Percentiles rank a stretch among this genome's conserved stretches.
Evolutionary conservation across 2,329 filamentous ascomycete species (phyloP).

Genomic region (Neofusicoccum sp.): DNA sequence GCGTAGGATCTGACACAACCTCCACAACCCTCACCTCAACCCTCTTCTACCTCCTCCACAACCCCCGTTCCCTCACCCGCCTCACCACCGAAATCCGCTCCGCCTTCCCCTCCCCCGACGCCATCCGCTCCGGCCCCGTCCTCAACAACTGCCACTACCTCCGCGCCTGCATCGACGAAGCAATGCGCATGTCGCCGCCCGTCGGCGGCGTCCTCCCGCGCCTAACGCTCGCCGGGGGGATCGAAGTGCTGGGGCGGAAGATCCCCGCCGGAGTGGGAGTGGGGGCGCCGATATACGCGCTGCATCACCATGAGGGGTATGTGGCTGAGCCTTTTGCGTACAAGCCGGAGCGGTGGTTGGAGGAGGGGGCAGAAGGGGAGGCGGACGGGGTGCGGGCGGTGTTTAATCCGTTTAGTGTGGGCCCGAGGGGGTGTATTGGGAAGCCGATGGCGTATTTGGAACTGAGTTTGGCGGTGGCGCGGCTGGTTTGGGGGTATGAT

Average conservation of each 20-base stretch:
- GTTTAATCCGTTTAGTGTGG: slow-evolving; percentile 73
- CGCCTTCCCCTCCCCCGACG: slow-evolving; percentile 37
- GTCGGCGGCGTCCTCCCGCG: slow-evolving; percentile 40
- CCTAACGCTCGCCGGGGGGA: slow-evolving; percentile 35
- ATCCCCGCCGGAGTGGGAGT: slow-evolving; percentile 39
- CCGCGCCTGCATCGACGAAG: slow-evolving; percentile 42
- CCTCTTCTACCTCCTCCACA: slow-evolving; percentile 47
- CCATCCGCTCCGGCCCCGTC: slow-evolving; percentile 37
- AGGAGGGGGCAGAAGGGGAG: background rate
- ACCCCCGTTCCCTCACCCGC: slow-evolving; percentile 34
- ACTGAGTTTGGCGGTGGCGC: slow-evolving; percentile 62
- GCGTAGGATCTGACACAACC: slow-evolving; percentile 43
- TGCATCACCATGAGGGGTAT: slow-evolving; percentile 41
- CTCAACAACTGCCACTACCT: slow-evolving; percentile 37
- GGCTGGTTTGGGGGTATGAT: slow-evolving; percentile 62
- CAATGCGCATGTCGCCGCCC: slow-evolving; percentile 40
- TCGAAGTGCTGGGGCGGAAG: slow-evolving; percentile 26
- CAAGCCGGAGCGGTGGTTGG: slow-evolving; percentile 24
- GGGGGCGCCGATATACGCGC: slow-evolving; percentile 40
- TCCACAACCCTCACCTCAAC: slow-evolving; percentile 43
- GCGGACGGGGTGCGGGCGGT: background rate
- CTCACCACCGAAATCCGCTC: slow-evolving; percentile 35
- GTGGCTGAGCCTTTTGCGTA: slow-evolving; percentile 39
- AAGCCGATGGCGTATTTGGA: slow-evolving; percentile 68
- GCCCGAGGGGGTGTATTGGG: slow-evolving; percentile 69